These are phyloP conservation scores for Mycosphaerella sp. DNA, from an alignment of 2,329 filamentous ascomycete species.

Conservation along the genomic window DNA sequence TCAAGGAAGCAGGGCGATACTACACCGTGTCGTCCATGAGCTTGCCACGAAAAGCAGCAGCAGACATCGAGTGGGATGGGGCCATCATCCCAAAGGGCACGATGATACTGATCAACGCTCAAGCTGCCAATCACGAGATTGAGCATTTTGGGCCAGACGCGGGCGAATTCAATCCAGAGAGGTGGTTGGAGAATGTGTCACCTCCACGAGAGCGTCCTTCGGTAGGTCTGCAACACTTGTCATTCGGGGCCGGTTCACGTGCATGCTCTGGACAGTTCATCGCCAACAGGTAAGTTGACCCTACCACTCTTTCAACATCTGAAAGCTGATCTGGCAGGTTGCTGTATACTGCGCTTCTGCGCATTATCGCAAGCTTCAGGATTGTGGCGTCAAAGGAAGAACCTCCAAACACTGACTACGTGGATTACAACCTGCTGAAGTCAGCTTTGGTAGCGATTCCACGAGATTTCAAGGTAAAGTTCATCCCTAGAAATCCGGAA, in stretches of 20 bases:
- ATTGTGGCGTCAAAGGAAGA: slow-evolving; percentile 44
- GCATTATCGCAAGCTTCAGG: slow-evolving; percentile 45
- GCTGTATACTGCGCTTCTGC: slow-evolving; percentile 46
- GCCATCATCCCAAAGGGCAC: slow-evolving; percentile 48
- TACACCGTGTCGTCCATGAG: slow-evolving; percentile 51
- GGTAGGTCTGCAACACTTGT: slow-evolving; percentile 39
- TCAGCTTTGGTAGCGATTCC: slow-evolving; percentile 55
- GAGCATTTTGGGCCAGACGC: slow-evolving; percentile 46
- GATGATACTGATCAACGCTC: slow-evolving; percentile 51
- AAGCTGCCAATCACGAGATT: slow-evolving; percentile 49
- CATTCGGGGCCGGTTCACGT: slow-evolving; percentile 48
- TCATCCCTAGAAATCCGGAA: slow-evolving; percentile 47
- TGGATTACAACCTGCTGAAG: slow-evolving; percentile 57
- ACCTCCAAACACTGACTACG: slow-evolving; percentile 56
- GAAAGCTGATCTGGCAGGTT: slow-evolving; percentile 32
- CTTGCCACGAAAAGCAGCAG: slow-evolving; percentile 47
- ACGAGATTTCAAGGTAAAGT: slow-evolving; percentile 50
- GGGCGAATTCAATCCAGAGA: slow-evolving; percentile 44
- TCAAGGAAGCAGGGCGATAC: slow-evolving; percentile 49
- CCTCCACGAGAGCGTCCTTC: slow-evolving; percentile 33
- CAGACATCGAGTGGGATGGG: slow-evolving; percentile 43
- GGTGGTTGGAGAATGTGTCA: slow-evolving; percentile 40
- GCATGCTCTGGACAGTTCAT: slow-evolving; percentile 50
- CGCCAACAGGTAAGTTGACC: slow-evolving; percentile 32
- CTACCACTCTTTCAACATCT: background rate